Conservation (phyloP, 2,329 filamentous ascomycete genomes). For the Fusarium nodosum region DNA sequence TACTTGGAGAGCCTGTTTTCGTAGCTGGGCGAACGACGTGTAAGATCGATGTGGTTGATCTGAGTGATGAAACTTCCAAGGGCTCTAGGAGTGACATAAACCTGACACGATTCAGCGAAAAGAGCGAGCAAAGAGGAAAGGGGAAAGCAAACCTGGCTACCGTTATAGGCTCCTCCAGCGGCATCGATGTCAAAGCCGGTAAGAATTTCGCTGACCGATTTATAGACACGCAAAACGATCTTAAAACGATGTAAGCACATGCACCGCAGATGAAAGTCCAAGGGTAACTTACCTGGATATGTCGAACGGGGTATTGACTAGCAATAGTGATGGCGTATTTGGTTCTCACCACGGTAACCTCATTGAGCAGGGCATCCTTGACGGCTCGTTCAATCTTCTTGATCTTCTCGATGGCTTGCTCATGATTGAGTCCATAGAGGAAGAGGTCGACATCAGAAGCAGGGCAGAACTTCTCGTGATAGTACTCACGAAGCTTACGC, state of each 20-base stretch:
- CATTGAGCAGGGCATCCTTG: slow-evolving; percentile 81
- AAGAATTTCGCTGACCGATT: slow-evolving; percentile 84
- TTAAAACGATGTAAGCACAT: slow-evolving; percentile 53
- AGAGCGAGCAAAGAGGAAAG: background rate
- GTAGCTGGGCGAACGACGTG: slow-evolving; percentile 85
- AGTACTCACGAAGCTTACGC: slow-evolving; percentile 76
- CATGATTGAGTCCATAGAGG: slow-evolving; percentile 82
- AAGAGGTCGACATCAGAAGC: slow-evolving; percentile 91
- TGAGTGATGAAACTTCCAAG: slow-evolving; percentile 85
- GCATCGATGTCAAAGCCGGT: slow-evolving; percentile 92
- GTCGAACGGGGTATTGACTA: slow-evolving; percentile 84
- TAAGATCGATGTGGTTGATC: slow-evolving; percentile 83
- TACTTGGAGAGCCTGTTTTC: slow-evolving; percentile 91
- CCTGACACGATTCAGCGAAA: slow-evolving; percentile 62
- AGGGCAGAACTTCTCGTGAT: slow-evolving; percentile 83
- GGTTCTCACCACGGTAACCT: slow-evolving; percentile 86
- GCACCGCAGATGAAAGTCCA: background rate
- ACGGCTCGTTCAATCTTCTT: slow-evolving; percentile 82
- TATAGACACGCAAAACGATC: slow-evolving; percentile 88
- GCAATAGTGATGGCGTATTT: slow-evolving; percentile 91
- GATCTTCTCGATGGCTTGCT: slow-evolving; percentile 85
- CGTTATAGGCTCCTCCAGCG: slow-evolving; percentile 84
- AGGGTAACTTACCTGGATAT: slow-evolving; percentile 69
- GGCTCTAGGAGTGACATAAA: slow-evolving; percentile 83
- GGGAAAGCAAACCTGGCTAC: slow-evolving; percentile 51